Percentiles rank a stretch among this genome's conserved stretches.
phyloP scores from a whole-genome alignment of 129 eudicot species.

The Chrysanthemum makinoi region DNA sequence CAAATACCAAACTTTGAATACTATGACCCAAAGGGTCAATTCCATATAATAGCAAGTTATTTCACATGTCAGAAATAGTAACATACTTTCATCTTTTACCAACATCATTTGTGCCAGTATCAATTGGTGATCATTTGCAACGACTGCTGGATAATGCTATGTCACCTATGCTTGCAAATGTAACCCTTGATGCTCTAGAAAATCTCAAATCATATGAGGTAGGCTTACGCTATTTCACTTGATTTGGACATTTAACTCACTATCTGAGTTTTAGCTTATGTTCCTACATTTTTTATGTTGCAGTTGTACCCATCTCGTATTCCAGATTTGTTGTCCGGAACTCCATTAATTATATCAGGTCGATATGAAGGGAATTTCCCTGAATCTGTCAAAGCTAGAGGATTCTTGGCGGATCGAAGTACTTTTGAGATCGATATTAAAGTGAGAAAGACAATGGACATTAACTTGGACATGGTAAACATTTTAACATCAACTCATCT shows the following conservation, averaged over 20 bases:
- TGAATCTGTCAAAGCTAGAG: constrained; percentile 46
- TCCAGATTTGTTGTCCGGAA: constrained; percentile 57
- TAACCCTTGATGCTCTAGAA: constrained; percentile 54
- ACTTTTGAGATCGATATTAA: constrained; percentile 42
- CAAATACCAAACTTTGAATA: constrained; percentile 6
- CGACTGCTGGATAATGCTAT: constrained; percentile 48
- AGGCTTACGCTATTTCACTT: constrained; percentile 6
- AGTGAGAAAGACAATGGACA: constrained; percentile 41
- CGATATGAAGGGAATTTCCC: constrained; percentile 71
- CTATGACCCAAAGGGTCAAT: background rate
- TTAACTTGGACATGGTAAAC: constrained; percentile 63
- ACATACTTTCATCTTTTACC: no score
- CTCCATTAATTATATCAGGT: constrained; percentile 70
- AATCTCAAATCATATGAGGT: constrained; percentile 66
- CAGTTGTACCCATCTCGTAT: constrained; percentile 61
- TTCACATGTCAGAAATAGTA: no score
- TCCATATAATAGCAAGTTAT: no score
- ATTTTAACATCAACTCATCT: background rate
- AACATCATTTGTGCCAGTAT: constrained; percentile 41
- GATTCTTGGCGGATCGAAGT: constrained; percentile 63
- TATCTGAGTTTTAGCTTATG: background rate
- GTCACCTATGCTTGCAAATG: constrained; percentile 56
- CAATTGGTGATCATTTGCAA: constrained; percentile 47
- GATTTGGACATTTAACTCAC: background rate
- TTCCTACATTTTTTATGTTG: constrained; percentile 12